Base-by-base conservation (phyloP, 2,329 filamentous ascomycete genomes). In the Cladosporium colombiae region DNA sequence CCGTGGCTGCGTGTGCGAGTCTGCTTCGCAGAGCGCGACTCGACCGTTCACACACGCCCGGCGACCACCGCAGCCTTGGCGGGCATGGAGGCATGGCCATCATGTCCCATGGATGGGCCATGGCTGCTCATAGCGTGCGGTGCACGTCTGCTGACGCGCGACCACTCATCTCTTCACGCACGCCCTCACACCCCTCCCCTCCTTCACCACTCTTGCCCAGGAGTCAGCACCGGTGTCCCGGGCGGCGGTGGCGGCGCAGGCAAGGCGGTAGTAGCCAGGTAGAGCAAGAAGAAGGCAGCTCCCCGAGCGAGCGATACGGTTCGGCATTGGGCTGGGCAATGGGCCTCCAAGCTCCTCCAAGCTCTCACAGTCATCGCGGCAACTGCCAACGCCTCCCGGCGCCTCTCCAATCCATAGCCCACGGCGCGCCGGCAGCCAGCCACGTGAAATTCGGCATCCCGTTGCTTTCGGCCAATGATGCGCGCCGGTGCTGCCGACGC, bases 391-490 rank as follows among this genome's bases (percentile, higher is more conserved):
- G 53, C 29, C 53, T 57, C 27, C 53, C 53, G 53, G 31, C 53
- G 53, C 53, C 53, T 57, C 53, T 21, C 53, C 27, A 31, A 52
- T 27, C 25, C 29, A 33, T 31, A 60, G 35, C 57, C 50, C 50
- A 53, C 50, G 53, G 53, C 21, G 53, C 53, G 53, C 33, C 53
- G 53, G 53, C 31, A 57, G 33, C 31, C 53, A 57, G 53, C 53
- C 57, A 46, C 37, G 57, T 60, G 57, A 60, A 60, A 46, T 33
- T 61, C 58, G 58, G 58, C 58, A 61, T 61, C 58, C 58, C 58
- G 58, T 35, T 25, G 50, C 50, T 37, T 31, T 57, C 53, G 53
- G 58, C 58, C 58, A 61, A 61, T 61, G 40, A 31, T 29, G 50
- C 50, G 46, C 46, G 21, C 50, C 50, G 50, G 27, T 31, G 46